phyloP scores from a whole-genome alignment of 2,329 filamentous ascomycete species.

The Beauveria australis region DNA sequence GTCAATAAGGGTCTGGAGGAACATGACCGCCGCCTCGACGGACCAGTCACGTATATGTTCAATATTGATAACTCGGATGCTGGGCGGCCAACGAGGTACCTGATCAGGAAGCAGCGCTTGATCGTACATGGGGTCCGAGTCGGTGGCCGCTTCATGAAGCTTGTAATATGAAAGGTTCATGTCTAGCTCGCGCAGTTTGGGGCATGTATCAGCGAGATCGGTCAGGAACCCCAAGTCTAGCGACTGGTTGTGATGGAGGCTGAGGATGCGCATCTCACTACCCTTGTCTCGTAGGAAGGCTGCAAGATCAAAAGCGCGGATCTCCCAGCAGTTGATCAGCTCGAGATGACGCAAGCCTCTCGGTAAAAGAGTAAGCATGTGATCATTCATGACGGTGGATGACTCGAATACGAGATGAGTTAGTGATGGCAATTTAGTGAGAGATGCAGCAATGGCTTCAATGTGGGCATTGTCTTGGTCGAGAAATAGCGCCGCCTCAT shows the following conservation, averaged over 20 bases:
- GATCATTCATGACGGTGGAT: constrained; percentile 61
- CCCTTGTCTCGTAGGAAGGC: constrained; percentile 62
- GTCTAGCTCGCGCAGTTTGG: constrained; percentile 58
- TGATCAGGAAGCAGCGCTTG: constrained; percentile 55
- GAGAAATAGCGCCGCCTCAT: constrained; percentile 23
- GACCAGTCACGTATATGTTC: constrained; percentile 70
- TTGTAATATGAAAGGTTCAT: constrained; percentile 77
- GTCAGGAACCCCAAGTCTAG: constrained; percentile 69
- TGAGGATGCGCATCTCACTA: constrained; percentile 55
- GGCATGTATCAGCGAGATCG: constrained; percentile 57
- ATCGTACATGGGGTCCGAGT: constrained; percentile 69
- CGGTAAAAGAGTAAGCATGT: constrained; percentile 62
- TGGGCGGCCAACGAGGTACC: constrained; percentile 69
- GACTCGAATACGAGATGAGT: constrained; percentile 64
- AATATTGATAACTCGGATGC: constrained; percentile 63
- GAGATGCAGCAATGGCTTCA: constrained; percentile 25
- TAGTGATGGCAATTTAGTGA: constrained; percentile 49
- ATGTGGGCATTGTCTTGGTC: constrained; percentile 36
- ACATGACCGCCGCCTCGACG: constrained; percentile 59
- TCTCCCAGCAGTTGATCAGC: constrained; percentile 69
- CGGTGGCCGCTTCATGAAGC: constrained; percentile 56
- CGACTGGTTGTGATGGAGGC: constrained; percentile 70
- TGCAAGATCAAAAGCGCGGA: constrained; percentile 58
- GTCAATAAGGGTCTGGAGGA: constrained; percentile 72
- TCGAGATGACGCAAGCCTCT: constrained; percentile 57